Conservation (phyloP, 2,329 filamentous ascomycete genomes). For the Neonectria coccinea region DNA sequence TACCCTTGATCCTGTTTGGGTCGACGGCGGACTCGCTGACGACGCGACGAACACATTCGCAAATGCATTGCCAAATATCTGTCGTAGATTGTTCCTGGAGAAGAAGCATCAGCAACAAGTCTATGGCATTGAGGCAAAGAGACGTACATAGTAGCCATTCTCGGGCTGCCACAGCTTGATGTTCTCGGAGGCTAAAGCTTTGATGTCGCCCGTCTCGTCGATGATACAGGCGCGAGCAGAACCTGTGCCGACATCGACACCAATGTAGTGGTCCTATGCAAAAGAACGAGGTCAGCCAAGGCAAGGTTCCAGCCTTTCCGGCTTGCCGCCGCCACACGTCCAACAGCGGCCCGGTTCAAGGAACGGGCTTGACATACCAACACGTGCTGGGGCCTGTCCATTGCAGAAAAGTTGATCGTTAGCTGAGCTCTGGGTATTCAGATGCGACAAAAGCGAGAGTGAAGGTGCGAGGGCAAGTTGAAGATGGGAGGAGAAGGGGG, state of each 20-base stretch:
- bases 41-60: conserved; percentile 84
- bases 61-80: conserved; percentile 97
- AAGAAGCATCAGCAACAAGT: conserved; percentile 21
- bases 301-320: conserved; percentile 1
- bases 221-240: conserved; percentile 97
- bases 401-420: conserved; percentile 31
- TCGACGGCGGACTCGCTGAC: conserved; percentile 85
- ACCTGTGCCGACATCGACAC: conserved; percentile 96
- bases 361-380: conserved; percentile 43
- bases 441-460: conserved; percentile 9
- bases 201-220: conserved; percentile 90
- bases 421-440: conserved; percentile 27
- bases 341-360: conserved; percentile 18
- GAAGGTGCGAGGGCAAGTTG: conserved; percentile 15
- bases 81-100: conserved; percentile 92
- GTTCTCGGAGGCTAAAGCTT: conserved; percentile 77
- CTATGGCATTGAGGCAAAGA: neutral
- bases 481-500: conserved; percentile 22
- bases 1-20: conserved; percentile 80
- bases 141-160: conserved; percentile 77
- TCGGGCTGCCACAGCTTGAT: conserved; percentile 86
- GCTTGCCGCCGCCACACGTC: conserved; percentile 10
- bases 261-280: conserved; percentile 73
- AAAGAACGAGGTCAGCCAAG: conserved; percentile 31
- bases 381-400: conserved; percentile 51